Evolutionary conservation across 257 asterid species (phyloP), one percentile per base, ranked within the genome.

Genomic region (Petrea volubilis): DNA sequence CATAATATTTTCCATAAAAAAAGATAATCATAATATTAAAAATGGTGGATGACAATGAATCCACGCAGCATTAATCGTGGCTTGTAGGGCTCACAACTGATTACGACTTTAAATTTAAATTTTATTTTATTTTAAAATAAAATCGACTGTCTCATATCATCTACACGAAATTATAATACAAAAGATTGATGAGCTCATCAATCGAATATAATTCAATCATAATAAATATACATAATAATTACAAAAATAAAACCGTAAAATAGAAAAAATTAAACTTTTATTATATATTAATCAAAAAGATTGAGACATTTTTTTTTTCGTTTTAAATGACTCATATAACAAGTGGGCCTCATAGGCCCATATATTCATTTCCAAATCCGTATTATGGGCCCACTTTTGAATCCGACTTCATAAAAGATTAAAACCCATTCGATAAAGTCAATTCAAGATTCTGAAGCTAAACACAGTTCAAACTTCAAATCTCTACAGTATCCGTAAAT

Each of bases 261-360:
- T 6, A 20, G 20, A 43, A 5, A 17, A 50, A 50, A 17, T 50
- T 17, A 7, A 9, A 46, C 3, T 15, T 4, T 2, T 15, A 46
- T 46, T 43, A 46, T n/a, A 46, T 0, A 46, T 46, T n/a, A n/a
- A 14, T n/a, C 7, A n/a, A 43, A 43, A 43, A 43, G 10, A 38
- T 7, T 1, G 12, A 1, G 9, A 38, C 43, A 38, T 12, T 12
- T 38, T 38, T 38, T 38, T 3, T 38, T 38, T 38, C 43, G 13
- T 21, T 20, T 50, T 20, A 20, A 27, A 25, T 55, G 61, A 11
- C 14, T 24, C 61, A n/a, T n/a, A n/a, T n/a, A 53, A 40, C 55
- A 55, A 36, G 74, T 55, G 65, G 74, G 55, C 55, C 65, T 53
- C 1, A 5, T 1, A 52, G 74, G 56, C 64, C 74, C 74, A 56